phyloP scores from a whole-genome alignment of 495 filamentous ascomycete genomes.

The Antarctomyces pellizariae region DNA sequence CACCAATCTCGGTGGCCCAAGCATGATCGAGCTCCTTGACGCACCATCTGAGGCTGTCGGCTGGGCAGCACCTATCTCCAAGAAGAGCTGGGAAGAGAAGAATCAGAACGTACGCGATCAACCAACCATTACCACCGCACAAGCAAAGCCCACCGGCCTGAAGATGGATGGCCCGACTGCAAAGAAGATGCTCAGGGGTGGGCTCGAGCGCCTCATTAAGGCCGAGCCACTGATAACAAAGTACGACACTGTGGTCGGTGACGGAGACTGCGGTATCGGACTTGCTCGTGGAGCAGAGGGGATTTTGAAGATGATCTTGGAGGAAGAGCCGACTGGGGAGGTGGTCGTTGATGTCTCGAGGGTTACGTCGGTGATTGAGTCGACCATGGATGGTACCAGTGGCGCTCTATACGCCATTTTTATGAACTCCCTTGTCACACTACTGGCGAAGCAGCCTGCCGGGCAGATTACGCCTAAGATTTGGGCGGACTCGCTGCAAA shows the following conservation, averaged over 20 bases:
- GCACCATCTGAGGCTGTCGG: slow-evolving; percentile 64
- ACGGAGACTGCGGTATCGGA: slow-evolving; percentile 86
- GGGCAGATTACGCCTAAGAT: slow-evolving; percentile 24
- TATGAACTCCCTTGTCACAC: slow-evolving; percentile 66
- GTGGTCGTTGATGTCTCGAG: slow-evolving; percentile 43
- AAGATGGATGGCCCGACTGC: slow-evolving; percentile 35
- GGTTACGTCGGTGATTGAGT: slow-evolving; percentile 71
- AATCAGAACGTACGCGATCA: slow-evolving; percentile 21
- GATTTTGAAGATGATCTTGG: slow-evolving; percentile 38
- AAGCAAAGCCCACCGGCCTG: slow-evolving; percentile 41
- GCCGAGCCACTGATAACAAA: slow-evolving; percentile 68
- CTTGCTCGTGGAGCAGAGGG: slow-evolving; percentile 76
- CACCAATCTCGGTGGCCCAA: slow-evolving; percentile 53
- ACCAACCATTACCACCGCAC: slow-evolving; percentile 18
- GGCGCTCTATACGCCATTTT: slow-evolving; percentile 93
- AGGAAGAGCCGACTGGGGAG: slow-evolving; percentile 36
- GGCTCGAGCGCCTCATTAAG: slow-evolving; percentile 43
- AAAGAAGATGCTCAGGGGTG: slow-evolving; percentile 36
- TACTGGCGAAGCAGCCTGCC: slow-evolving; percentile 34
- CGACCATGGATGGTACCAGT: slow-evolving; percentile 84
- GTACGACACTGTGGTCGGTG: slow-evolving; percentile 81
- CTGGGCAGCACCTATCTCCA: slow-evolving; percentile 54
- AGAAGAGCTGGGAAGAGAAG: slow-evolving; percentile 31
- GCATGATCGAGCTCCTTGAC: slow-evolving; percentile 74
- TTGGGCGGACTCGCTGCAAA: slow-evolving; percentile 53